Base-by-base conservation (phyloP, 345 rosid species). In the Citrus trifoliata region DNA sequence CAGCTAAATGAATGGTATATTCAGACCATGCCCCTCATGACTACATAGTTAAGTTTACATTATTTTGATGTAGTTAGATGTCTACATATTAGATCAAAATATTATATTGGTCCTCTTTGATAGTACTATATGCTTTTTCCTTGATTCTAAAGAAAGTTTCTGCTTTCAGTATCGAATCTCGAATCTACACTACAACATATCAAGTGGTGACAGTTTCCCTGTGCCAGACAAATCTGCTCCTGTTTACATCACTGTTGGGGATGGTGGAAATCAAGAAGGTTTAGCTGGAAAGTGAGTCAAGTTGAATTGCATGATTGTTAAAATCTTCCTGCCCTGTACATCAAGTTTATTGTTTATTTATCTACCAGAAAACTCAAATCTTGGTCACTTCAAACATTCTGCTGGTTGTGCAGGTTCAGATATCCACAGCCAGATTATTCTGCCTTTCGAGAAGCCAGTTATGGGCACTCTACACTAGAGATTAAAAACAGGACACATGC, bases 231-330 rank as follows among this genome's bases (percentile, higher is more conserved):
- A 94, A 77, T 94, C 90, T 48, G 98, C 98, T 66, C 98, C 99
- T 2, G 87, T 96, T 74, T 93, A 96, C 85, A 86, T 93, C 21
- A 96, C 94, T 10, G 95, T 94, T 69, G 98, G 99, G 76, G 98
- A 95, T 76, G 98, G 99, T 33, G 99, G 99, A 80, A 95, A 95
- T 82, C 95, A 90, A 86, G 98, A 89, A 88, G 98, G 97, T 81
- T 90, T 95, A 61, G 96, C 97, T 4, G 86, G 79, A 84, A 88
- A 85, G 99, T 93, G 70, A 90, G 88, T 40, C 33, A 27, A 77
- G 88, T 40, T 46, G 33, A 77, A 73, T 60, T 71, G 4, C 59
- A 32, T 67, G 40, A 75, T n/a, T 72, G 28, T 12, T 24, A 32
- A 18, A 38, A 27, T 6, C 53, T 40, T 19, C 66, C 42, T 62